Evolutionary conservation across 1,284 basidiomycete species (phyloP), one percentile per base, ranked within the genome.

Genomic region (Cryptococcus sp.): DNA sequence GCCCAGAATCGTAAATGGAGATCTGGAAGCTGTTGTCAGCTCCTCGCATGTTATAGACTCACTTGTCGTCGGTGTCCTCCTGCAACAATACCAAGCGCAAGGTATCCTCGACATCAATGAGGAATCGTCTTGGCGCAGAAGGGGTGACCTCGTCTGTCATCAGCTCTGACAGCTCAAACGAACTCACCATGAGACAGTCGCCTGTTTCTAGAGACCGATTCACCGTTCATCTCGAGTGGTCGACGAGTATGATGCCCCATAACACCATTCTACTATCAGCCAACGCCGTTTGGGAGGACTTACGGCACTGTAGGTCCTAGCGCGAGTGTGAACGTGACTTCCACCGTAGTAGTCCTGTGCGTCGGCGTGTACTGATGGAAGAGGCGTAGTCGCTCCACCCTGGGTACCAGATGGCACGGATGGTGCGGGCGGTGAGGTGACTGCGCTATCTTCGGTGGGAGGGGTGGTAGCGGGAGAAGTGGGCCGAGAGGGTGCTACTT

Each of bases 41-140:
- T 9, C 14, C 18, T 49, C n/a, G 32, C 22, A 3, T 1, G 18
- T 7, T 1, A 21, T 9, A 7, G 13, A 59, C 74, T 54, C 47
- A 78, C 78, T 98, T 91, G 45, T 88, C 88, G 62, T 98, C 92
- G 4, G 94, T 98, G 73, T 98, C 94, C 71, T 98, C 94, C 72
- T 98, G 96, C 73, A 96, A 91, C 31, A 98, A 84, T 5, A 98
- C 85, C 54, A 97, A 84, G 44, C 92, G 85, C 73, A 98, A 92
- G 28, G 94, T 98, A 76, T 97, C 92, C 67, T 98, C 94, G n/a
- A 98, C 94, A 66, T 98, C 94, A 56, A 98, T 91, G 36, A 98
- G 82, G 78, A 97, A 98, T 28, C 91, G 85, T 42, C 91, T 81
- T 19, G 70, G 77, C 36, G 75, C 78, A 2, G 70, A 66, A 45